Evolutionary conservation across 768 basidiomycete species (phyloP), one percentile per base, ranked within the genome.

Genomic region (Tricholoma furcatifolium): DNA sequence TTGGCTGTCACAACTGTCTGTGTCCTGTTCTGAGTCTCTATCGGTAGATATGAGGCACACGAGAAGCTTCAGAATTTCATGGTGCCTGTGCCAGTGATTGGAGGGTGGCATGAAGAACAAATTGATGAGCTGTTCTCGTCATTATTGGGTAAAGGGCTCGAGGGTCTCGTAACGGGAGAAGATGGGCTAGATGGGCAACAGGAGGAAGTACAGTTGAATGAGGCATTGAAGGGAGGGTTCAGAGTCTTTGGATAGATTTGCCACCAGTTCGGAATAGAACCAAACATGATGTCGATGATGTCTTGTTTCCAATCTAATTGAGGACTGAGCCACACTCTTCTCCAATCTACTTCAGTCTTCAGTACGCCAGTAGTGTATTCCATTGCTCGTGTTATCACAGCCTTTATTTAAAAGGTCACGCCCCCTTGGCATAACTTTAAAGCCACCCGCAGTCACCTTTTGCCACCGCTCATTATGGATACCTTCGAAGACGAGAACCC

Each of bases 41-140:
- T 17, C 1, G 27, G 6, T 65, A 90, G 91, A 50, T 97, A 93
- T 67, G 89, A 96, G 58, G 85, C 91, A 1, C 97, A 98, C 64
- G 94, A 98, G 62, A 98, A 97, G 73, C 74, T 97, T 45, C 91
- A 94, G 67, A 93, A 94, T 68, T 98, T 98, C 66, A 96, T 96
- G 88, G 91, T 94, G 1, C 96, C 96, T 6, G 85, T 94, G 11
- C 80, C 82, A 6, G 65, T 74, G 12, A 66, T 70, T 31, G 84
- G 83, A 24, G 79, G 73, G 50, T 99, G 97, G 97, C 93, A 96
- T 58, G 93, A 98, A 54, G 93, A 93, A 63, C 97, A 98, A 72
- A 81, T 94, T 49, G 95, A 99, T 64, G 96, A 98, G 66, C 70
- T 98, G 49, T 98, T 99, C 69, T 79, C 84, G 21, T 92, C 90